Percentiles rank a stretch among this genome's conserved stretches.
Evolutionary conservation across 345 rosid species (phyloP).

Genomic region (Camelina sativa): DNA sequence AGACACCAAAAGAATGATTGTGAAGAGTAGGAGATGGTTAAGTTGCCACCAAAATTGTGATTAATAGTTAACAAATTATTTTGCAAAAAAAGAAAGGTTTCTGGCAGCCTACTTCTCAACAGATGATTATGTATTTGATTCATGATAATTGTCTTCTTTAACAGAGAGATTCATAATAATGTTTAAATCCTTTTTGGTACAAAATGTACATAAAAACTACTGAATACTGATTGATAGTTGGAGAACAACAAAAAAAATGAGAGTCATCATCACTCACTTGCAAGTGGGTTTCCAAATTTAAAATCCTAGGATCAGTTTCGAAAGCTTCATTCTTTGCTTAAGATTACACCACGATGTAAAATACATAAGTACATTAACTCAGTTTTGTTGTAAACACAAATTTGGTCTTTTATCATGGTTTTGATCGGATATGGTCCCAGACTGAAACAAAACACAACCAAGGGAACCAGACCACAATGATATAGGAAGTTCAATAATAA

Average conservation of each 20-base stretch:
- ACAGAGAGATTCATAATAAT: slow-evolving; percentile 40
- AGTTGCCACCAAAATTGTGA: slow-evolving; percentile 63
- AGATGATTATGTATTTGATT: slow-evolving; percentile 40
- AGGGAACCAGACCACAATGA: neutral
- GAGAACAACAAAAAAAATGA: neutral
- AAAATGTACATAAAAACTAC: neutral
- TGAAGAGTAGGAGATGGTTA: slow-evolving; percentile 76
- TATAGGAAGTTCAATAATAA: slow-evolving; percentile 22
- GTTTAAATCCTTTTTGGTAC: neutral
- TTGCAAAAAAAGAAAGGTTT: slow-evolving; percentile 12
- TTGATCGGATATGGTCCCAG: too few species aligned
- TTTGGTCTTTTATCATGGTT: too few species aligned
- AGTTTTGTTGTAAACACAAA: too few species aligned
- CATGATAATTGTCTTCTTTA: slow-evolving; percentile 65
- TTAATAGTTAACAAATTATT: slow-evolving; percentile 37
- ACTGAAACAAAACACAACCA: too few species aligned
- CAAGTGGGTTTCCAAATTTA: too few species aligned
- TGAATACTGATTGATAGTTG: neutral
- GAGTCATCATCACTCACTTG: too few species aligned
- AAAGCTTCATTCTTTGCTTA: too few species aligned
- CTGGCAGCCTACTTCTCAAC: slow-evolving; percentile 66
- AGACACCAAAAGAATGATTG: slow-evolving; percentile 72
- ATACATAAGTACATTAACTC: too few species aligned
- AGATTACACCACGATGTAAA: too few species aligned
- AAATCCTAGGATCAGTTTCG: too few species aligned